These are phyloP conservation scores for Xylariales sp. DNA, from an alignment of 2,329 filamentous ascomycete species.

Conservation along the genomic window DNA sequence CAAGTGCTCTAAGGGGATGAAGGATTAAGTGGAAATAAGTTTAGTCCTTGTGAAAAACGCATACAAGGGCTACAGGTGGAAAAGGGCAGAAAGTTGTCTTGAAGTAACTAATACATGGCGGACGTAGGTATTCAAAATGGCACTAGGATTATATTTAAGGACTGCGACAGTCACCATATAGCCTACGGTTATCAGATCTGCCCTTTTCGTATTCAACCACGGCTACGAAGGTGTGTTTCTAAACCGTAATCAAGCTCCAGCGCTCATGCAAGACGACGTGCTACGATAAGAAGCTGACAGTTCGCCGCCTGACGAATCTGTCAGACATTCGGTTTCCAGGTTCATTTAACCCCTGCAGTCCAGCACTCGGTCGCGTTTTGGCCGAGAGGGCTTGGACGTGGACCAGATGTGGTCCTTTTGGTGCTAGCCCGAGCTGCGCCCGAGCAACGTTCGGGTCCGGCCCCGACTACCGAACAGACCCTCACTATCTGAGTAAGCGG, in stretches of 20 bases:
- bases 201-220: constrained; percentile 11
- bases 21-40: constrained; percentile 13
- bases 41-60: constrained; percentile 8
- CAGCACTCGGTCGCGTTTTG: constrained; percentile 10
- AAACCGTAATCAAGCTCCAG: constrained; percentile 14
- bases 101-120: constrained; percentile 18
- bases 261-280: constrained; percentile 9
- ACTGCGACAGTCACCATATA: not conserved
- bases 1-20: constrained; percentile 1
- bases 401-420: constrained; percentile 12
- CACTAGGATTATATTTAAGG: constrained; percentile 16
- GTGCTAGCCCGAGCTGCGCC: constrained; percentile 17
- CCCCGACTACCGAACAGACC: constrained; percentile 28
- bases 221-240: constrained; percentile 3
- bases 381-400: constrained; percentile 20
- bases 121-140: not conserved
- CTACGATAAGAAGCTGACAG: constrained; percentile 30
- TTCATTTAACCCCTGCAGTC: not conserved
- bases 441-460: constrained; percentile 28
- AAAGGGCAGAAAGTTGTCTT: constrained; percentile 6
- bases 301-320: constrained; percentile 21
- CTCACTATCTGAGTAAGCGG: constrained; percentile 22
- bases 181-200: not conserved
- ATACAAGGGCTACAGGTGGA: constrained; percentile 6
- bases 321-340: constrained; percentile 10